These are phyloP conservation scores for Collybia mongolica DNA, from an alignment of 768 basidiomycete genomes.

Conservation along the genomic window DNA sequence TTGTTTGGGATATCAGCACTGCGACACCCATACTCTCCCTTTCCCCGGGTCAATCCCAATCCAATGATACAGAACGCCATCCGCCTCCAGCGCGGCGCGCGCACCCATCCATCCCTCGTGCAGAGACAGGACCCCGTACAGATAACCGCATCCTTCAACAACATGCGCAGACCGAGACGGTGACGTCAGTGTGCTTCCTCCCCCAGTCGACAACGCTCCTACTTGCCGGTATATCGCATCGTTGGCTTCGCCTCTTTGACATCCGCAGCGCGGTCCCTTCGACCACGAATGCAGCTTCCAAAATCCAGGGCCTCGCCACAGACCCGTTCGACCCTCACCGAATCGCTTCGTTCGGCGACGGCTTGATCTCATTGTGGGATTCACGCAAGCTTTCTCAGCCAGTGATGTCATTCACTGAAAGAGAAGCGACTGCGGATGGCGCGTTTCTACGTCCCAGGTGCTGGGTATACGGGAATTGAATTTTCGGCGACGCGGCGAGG, in stretches of 20 bases:
- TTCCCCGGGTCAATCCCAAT: constrained; percentile 21
- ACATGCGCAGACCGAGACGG: constrained; percentile 67
- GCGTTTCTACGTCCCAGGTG: constrained; percentile 39
- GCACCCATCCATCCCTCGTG: constrained; percentile 36
- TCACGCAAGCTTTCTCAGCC: constrained; percentile 60
- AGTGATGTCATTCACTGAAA: constrained; percentile 71
- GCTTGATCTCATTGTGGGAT: constrained; percentile 77
- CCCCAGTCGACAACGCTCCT: constrained; percentile 64
- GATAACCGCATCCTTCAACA: constrained; percentile 65
- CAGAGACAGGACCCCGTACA: constrained; percentile 33
- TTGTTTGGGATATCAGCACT: constrained; percentile 71
- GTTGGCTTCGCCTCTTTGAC: constrained; percentile 78
- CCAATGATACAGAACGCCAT: constrained; percentile 29
- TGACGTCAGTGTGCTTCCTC: constrained; percentile 73
- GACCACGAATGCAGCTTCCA: constrained; percentile 50
- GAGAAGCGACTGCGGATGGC: constrained; percentile 73
- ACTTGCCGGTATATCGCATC: constrained; percentile 72
- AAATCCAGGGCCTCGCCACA: constrained; percentile 68
- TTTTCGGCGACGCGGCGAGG: constrained; percentile 73
- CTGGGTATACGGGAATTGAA: constrained; percentile 52
- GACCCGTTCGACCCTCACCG: constrained; percentile 73
- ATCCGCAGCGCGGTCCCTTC: constrained; percentile 49
- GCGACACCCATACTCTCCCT: constrained; percentile 32
- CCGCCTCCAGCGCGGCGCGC: constrained; percentile 32
- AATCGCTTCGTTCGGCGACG: constrained; percentile 73